Conservation (phyloP, 345 rosid genomes). For the Aquilaria yunnanensis region DNA sequence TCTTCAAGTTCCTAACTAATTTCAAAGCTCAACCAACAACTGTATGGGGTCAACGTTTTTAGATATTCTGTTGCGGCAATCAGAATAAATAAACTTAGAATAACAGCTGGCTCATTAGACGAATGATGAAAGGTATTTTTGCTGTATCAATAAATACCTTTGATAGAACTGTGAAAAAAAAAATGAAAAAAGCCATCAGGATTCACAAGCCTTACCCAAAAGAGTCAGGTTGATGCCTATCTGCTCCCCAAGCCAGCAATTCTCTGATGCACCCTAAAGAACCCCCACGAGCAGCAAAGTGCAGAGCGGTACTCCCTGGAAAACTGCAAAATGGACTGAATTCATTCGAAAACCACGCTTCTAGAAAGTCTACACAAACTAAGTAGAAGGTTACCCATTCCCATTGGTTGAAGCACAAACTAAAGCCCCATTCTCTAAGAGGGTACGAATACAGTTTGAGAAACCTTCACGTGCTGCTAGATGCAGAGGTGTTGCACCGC, state of each 20-base stretch:
- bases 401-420: constrained; percentile 39
- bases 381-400: constrained; percentile 25
- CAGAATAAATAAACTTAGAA: too few species aligned
- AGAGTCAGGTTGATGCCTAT: constrained; percentile 56
- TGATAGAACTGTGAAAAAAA: too few species aligned
- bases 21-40: too few species aligned
- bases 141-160: too few species aligned
- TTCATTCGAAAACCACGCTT: background rate
- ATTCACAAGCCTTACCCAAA: constrained; percentile 52
- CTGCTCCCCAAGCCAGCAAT: constrained; percentile 50
- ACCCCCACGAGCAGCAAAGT: background rate
- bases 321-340: constrained; percentile 30
- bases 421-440: constrained; percentile 41
- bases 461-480: constrained; percentile 37
- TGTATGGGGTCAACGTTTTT: too few species aligned
- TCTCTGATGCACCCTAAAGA: constrained; percentile 40
- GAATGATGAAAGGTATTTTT: too few species aligned
- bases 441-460: constrained; percentile 30
- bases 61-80: too few species aligned
- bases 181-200: too few species aligned
- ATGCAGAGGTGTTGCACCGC: constrained; percentile 39
- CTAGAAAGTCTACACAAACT: background rate
- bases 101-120: too few species aligned
- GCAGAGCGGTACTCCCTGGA: constrained; percentile 86
- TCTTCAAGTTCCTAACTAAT: background rate